These are phyloP conservation scores for Penicillium sp. DNA, from an alignment of 2,329 filamentous ascomycete genomes.

Conservation along the genomic window DNA sequence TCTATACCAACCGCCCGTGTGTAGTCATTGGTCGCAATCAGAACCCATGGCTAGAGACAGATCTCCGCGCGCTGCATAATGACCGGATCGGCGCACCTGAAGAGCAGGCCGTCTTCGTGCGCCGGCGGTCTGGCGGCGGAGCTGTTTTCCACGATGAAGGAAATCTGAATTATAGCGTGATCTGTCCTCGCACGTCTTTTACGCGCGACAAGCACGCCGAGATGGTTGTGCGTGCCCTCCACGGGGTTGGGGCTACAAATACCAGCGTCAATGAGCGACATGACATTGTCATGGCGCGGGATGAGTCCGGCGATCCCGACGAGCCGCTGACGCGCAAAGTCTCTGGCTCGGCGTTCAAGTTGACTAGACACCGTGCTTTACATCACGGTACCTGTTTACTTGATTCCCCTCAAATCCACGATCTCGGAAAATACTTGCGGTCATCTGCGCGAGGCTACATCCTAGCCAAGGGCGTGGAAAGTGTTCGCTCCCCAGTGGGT, in stretches of 20 bases:
- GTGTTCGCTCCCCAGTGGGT: conserved; percentile 79
- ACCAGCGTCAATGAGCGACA: conserved; percentile 84
- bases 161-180: conserved; percentile 94
- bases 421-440: conserved; percentile 69
- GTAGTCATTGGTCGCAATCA: conserved; percentile 94
- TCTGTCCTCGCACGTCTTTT: conserved; percentile 74
- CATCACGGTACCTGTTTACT: conserved; percentile 94
- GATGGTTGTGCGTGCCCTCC: conserved; percentile 87
- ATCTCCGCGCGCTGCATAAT: conserved; percentile 64
- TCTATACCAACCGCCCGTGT: conserved; percentile 85
- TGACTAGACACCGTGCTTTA: conserved; percentile 76
- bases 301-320: conserved; percentile 23
- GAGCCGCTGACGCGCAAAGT: conserved; percentile 66
- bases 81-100: conserved; percentile 25
- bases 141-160: conserved; percentile 92
- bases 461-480: conserved; percentile 82
- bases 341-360: conserved; percentile 92
- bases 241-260: conserved; percentile 47
- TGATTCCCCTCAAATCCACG: conserved; percentile 69
- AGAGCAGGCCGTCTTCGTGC: conserved; percentile 63
- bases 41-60: conserved; percentile 93
- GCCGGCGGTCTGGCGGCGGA: conserved; percentile 84
- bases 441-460: conserved; percentile 79
- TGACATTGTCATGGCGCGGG: conserved; percentile 78
- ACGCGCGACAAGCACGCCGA: conserved; percentile 84